phyloP scores from a whole-genome alignment of 208 protist species.

The Porcisia hertigi region DNA sequence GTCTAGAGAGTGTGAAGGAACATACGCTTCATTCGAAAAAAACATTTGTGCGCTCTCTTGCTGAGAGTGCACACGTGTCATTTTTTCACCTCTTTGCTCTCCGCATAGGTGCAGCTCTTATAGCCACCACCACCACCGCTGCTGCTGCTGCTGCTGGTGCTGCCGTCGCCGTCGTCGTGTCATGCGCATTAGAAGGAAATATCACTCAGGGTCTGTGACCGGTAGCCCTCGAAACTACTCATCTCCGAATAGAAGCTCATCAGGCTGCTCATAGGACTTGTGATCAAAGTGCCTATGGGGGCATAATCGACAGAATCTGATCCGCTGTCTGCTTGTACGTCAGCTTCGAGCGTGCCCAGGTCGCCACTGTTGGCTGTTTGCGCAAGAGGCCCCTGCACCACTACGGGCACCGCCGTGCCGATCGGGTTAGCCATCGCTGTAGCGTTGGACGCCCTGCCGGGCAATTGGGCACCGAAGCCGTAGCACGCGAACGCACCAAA shows the following conservation, averaged over 20 bases:
- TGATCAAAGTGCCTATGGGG: slow-evolving; percentile 6
- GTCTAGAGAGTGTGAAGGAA: not conserved
- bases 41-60: not conserved
- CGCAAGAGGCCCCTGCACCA: not conserved
- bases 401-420: slow-evolving; percentile 5
- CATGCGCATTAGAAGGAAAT: not conserved
- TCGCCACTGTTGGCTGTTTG: not conserved
- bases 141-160: not conserved
- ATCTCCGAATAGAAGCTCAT: slow-evolving; percentile 20
- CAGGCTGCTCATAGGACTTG: slow-evolving; percentile 6
- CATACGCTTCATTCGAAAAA: not conserved
- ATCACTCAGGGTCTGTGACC: slow-evolving; percentile 11
- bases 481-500: slow-evolving; percentile 44
- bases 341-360: not conserved
- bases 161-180: not conserved
- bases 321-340: not conserved
- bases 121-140: no score
- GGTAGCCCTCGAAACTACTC: slow-evolving; percentile 11
- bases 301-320: not conserved
- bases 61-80: not conserved
- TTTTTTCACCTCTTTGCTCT: not conserved
- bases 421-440: slow-evolving; percentile 18
- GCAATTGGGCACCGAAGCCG: slow-evolving; percentile 25
- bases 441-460: not conserved
- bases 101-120: not conserved